phyloP scores from a whole-genome alignment of 2,329 filamentous ascomycete species.

The Curvularia lunata region DNA sequence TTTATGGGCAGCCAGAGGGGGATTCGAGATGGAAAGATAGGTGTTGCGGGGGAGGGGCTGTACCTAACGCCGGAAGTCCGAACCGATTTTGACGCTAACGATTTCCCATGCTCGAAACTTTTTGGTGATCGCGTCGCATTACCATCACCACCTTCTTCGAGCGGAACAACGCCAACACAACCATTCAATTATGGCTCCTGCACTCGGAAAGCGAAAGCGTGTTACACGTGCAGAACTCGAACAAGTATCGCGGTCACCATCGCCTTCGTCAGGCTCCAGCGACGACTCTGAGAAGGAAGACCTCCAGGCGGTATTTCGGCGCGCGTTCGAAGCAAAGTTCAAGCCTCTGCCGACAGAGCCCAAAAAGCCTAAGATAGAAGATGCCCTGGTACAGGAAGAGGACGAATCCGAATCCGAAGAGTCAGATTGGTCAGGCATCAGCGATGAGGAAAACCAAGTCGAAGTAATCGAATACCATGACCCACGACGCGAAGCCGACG shows the following conservation, averaged over 20 bases:
- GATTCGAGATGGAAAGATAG: not conserved
- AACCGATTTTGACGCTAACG: slow-evolving; percentile 25
- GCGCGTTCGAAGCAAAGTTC: slow-evolving; percentile 89
- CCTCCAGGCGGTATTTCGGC: slow-evolving; percentile 76
- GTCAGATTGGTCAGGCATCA: slow-evolving; percentile 68
- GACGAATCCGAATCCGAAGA: slow-evolving; percentile 44
- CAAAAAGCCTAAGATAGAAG: slow-evolving; percentile 36
- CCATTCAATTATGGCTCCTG: slow-evolving; percentile 43
- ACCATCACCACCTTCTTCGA: not conserved
- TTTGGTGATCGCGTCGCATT: slow-evolving; percentile 7
- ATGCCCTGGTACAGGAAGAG: slow-evolving; percentile 37
- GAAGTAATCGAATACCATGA: slow-evolving; percentile 53
- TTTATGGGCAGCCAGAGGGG: not conserved
- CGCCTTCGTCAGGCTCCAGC: slow-evolving; percentile 35
- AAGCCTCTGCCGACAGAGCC: slow-evolving; percentile 65
- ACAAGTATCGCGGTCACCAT: slow-evolving; percentile 34
- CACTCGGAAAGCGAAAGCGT: slow-evolving; percentile 56
- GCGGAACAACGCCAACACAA: not conserved
- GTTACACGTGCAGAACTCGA: slow-evolving; percentile 42
- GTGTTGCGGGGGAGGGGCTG: slow-evolving; percentile 27
- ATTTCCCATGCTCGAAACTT: slow-evolving; percentile 15
- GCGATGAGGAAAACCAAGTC: slow-evolving; percentile 52
- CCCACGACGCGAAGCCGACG: slow-evolving; percentile 19
- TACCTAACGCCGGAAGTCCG: slow-evolving; percentile 32
- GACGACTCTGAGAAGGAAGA: slow-evolving; percentile 53